Conservation (phyloP, 495 filamentous ascomycete species). For the Xanthoparmelia taractica region DNA sequence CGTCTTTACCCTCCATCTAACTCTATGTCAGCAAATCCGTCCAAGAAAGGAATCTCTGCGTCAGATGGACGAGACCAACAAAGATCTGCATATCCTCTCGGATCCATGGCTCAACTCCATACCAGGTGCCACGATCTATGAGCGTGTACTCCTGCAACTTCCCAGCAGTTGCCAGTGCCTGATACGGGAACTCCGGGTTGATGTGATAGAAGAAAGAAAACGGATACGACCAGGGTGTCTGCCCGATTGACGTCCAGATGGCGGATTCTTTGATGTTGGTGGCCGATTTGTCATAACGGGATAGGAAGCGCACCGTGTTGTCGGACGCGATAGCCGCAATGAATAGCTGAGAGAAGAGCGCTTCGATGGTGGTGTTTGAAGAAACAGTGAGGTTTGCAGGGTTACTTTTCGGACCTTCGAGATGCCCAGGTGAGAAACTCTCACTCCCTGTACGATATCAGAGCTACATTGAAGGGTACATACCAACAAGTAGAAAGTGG, state of each 20-base stretch:
- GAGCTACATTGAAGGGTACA: neutral
- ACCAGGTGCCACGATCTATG: neutral
- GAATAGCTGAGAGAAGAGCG: neutral
- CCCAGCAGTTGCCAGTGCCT: neutral
- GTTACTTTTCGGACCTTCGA: neutral
- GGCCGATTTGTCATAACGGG: neutral
- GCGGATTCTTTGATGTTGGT: neutral
- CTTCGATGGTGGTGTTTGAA: neutral
- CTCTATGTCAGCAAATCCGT: neutral
- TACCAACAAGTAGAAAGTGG: neutral
- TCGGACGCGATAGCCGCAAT: neutral
- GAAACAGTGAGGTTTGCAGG: neutral
- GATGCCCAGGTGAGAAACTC: neutral
- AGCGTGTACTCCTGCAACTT: neutral
- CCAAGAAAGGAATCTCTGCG: neutral
- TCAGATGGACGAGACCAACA: neutral
- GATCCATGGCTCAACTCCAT: neutral
- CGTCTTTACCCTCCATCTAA: neutral
- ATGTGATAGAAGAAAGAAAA: conserved; percentile 1
- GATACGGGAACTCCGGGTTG: neutral
- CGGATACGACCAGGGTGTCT: neutral
- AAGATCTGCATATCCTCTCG: neutral
- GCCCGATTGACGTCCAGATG: neutral
- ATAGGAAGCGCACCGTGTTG: neutral
- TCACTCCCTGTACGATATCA: neutral